Evolutionary conservation across 352 stramenopile species (phyloP).

Genomic region (Phytophthora cryptogea): DNA sequence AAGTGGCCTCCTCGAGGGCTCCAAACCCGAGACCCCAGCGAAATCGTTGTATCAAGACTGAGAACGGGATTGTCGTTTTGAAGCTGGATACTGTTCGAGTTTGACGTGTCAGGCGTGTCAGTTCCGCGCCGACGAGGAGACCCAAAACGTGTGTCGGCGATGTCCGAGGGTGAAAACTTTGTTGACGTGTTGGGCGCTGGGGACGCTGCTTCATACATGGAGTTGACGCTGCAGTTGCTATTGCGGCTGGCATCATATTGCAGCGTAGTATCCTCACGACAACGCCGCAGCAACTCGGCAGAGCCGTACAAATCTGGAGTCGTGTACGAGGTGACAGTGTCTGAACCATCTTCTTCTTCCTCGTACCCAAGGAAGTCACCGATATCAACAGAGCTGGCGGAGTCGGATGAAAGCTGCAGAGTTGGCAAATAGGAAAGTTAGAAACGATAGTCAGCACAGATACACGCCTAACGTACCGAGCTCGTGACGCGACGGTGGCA

Average conservation of each 20-base stretch:
- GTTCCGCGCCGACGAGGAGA: slow-evolving; percentile 21
- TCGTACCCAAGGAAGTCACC: slow-evolving; percentile 66
- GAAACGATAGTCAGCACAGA: background rate
- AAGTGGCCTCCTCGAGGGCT: slow-evolving; percentile 27
- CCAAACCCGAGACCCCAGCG: slow-evolving; percentile 15
- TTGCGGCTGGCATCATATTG: slow-evolving; percentile 17
- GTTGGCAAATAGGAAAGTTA: slow-evolving; percentile 2
- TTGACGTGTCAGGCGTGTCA: slow-evolving; percentile 14
- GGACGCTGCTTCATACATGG: slow-evolving; percentile 23
- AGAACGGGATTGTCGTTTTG: slow-evolving; percentile 11
- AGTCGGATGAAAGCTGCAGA: slow-evolving; percentile 33
- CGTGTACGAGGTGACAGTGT: slow-evolving; percentile 50
- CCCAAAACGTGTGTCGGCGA: slow-evolving; percentile 16
- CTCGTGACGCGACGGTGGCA: slow-evolving; percentile 60
- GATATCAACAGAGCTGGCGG: slow-evolving; percentile 45
- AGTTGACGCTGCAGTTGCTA: slow-evolving; percentile 9
- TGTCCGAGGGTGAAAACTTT: slow-evolving; percentile 18
- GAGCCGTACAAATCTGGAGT: slow-evolving; percentile 40
- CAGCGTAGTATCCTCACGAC: slow-evolving; percentile 27
- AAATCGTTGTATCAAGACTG: slow-evolving; percentile 4
- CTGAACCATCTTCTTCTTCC: slow-evolving; percentile 40
- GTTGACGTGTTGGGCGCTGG: slow-evolving; percentile 16
- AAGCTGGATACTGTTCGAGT: slow-evolving; percentile 24
- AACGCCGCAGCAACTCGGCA: slow-evolving; percentile 26
- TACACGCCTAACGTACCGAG: slow-evolving; percentile 45